Base-by-base conservation (phyloP, 2,329 filamentous ascomycete species). In the Fusarium piperis region DNA sequence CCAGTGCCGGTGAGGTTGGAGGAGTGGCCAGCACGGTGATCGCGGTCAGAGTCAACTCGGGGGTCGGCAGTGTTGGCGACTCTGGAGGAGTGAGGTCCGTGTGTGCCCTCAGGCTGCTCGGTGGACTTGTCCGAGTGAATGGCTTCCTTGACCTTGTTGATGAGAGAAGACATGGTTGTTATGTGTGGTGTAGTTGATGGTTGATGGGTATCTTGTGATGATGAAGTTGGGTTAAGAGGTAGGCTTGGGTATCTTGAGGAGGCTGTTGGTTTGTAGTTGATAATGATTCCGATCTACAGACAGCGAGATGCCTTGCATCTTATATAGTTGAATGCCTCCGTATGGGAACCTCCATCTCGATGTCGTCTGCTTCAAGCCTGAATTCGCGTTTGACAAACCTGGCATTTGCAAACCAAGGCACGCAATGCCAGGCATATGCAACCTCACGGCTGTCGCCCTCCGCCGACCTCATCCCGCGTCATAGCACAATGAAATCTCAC, bases 121-220 rank as follows among this genome's bases (percentile, higher is more conserved):
- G 74, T 67, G 32, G 77, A 67, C 69, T 85, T 82, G 79, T 86
- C 83, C 68, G 82, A 80, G 75, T 82, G 77, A 65, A 89, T 78
- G 69, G 83, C 86, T 5, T 89, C 86, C 85, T 89, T 89, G 79
- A 89, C 84, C 81, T 89, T 89, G 84, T 89, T 86, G 77, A 89
- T 79, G 76, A 90, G 81, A 74, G 81, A 80, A 80, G 88, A 88
- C 88, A 89, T 90, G 77, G 68, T 88, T 68, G 32, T 9, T 65
- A 35, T 35, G 63, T 70, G 48, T 32, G 53, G 41, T 56, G 44
- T 35, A 26, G 44, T 51, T 30, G 32, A 23, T 35, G 6, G 35
- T 30, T n/a, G 7, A 9, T 20, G 62, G 68, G 57, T 67, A 72
- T 69, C 36, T 68, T 67, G 46, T 55, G 53, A 44, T 61, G 26